Base-by-base conservation (phyloP, 164 flowering plant species). In the Berberis vulgaris region DNA sequence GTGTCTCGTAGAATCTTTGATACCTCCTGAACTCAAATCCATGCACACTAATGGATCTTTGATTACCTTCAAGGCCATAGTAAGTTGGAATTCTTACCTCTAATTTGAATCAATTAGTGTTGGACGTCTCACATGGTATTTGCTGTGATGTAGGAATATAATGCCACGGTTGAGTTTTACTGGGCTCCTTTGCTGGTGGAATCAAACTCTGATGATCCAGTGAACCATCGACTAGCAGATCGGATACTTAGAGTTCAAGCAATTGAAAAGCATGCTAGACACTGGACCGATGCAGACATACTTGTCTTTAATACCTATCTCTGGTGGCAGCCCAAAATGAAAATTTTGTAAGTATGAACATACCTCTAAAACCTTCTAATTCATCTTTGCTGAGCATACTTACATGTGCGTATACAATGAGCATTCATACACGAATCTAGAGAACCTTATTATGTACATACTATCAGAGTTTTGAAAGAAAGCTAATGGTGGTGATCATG, bases 151-250 rank as follows among this genome's bases (percentile, higher is more conserved):
- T 73, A 85, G 96, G 91, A 87, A 49, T 94, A 91, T 68, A 94
- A 94, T 86, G 96, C 97, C 45, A 79, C 96, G 0, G 76, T 94
- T 43, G 99, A 94, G 65, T 94, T 94, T 71, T 80, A 84, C 55
- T 94, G 99, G 99, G 97, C 96, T 1, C 97, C 97, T 0, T 85
- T 91, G 61, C 85, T 94, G 42, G 96, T 89, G 2, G 92, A 91
- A 60, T 91, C 97, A 0, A 91, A 91, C 64, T 85, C 91, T 10
- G 99, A 89, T 76, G 92, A 94, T 61, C 92, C 96, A 12, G 93
- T 91, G 44, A 87, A 86, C 71, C 99, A 94, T 67, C 82, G 94
- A 72, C 43, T 84, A 71, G 70, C 67, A 71, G 88, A 89, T 9
- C 79, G 97, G 67, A 94, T 94, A 73, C 80, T 94, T 9, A 81